A percentile compares a stretch with the other conserved stretches of the same genome.
These are phyloP conservation scores for Neurospora intermedia DNA, from an alignment of 495 filamentous ascomycete species.

Conservation along the genomic window DNA sequence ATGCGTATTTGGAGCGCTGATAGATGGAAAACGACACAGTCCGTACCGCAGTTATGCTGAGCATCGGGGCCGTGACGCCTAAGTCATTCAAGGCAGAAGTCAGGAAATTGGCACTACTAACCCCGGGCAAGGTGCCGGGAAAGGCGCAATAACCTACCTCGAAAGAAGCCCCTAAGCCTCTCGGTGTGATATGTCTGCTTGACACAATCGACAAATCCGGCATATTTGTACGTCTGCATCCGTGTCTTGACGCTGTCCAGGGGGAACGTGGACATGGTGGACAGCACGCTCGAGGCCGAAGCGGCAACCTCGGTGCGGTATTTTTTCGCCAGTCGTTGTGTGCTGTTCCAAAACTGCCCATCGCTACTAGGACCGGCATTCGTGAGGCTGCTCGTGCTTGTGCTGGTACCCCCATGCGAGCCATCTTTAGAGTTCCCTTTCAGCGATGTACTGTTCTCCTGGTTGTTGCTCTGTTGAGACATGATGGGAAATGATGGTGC, in stretches of 20 bases:
- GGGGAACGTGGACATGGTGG: conserved; percentile 64
- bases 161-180: conserved; percentile 64
- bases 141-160: conserved; percentile 39
- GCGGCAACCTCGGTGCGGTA: conserved; percentile 76
- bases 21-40: conserved; percentile 93
- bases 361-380: not conserved
- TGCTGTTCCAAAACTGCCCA: conserved; percentile 22
- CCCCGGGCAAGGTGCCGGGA: not conserved
- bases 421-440: not conserved
- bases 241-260: conserved; percentile 79
- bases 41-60: conserved; percentile 78
- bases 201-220: conserved; percentile 57
- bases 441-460: conserved; percentile 7
- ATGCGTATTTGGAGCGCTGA: conserved; percentile 67
- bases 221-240: conserved; percentile 74
- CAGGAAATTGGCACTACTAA: not conserved
- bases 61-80: conserved; percentile 73
- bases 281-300: conserved; percentile 59
- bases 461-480: conserved; percentile 31
- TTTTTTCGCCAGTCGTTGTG: conserved; percentile 54
- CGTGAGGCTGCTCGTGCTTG: conserved; percentile 1
- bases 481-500: conserved; percentile 31
- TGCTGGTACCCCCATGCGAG: not conserved
- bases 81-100: not conserved
- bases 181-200: conserved; percentile 62